Conservation (phyloP, 2,329 filamentous ascomycete species). For the Arthrobotrys sinensis region DNA sequence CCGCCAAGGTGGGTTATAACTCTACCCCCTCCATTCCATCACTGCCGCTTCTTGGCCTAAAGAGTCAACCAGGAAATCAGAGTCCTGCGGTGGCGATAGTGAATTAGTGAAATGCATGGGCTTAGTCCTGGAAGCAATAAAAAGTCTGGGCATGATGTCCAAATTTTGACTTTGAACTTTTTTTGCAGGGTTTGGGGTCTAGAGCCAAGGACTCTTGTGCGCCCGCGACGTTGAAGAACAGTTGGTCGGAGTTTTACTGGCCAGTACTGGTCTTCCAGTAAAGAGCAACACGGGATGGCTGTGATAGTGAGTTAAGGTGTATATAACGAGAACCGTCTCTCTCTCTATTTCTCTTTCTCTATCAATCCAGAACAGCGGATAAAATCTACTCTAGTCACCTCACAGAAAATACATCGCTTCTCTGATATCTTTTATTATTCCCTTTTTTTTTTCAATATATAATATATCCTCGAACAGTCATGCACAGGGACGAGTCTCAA, state of each 20-base stretch:
- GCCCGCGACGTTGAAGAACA: not conserved
- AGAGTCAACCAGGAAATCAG: not conserved
- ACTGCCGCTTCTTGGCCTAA: slow-evolving; percentile 9
- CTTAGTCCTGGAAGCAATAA: slow-evolving; percentile 8
- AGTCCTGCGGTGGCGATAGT: not conserved
- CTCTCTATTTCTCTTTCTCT: not conserved
- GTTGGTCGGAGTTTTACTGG: not conserved
- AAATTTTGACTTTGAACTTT: slow-evolving; percentile 27
- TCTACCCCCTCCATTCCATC: not conserved
- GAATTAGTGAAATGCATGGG: not conserved
- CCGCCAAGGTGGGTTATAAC: not conserved
- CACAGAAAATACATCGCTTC: slow-evolving; percentile 1
- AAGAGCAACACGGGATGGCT: not conserved
- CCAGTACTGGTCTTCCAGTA: not conserved
- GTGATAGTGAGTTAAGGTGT: not conserved
- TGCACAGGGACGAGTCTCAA: not conserved
- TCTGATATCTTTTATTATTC: not conserved
- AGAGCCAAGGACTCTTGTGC: not conserved
- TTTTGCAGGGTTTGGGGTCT: slow-evolving; percentile 6
- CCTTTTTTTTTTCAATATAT: not conserved
- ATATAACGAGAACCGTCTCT: slow-evolving; percentile 1
- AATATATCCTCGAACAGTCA: not conserved
- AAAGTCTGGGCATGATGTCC: not conserved
- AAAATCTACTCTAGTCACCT: not conserved
- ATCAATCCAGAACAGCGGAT: not conserved